phyloP scores from a whole-genome alignment of 257 asterid genomes.

The Solanum corneliomulleri region DNA sequence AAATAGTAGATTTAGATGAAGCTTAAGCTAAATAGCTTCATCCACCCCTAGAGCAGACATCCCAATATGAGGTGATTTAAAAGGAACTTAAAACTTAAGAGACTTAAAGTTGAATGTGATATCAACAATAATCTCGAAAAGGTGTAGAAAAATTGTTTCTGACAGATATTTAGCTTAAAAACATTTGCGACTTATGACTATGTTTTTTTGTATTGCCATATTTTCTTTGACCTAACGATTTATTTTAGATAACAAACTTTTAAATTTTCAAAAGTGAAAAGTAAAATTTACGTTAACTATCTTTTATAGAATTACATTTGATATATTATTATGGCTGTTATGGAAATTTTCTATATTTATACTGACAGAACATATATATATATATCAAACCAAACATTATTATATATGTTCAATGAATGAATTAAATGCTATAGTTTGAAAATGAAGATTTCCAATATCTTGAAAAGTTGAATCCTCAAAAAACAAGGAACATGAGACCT shows the following conservation, averaged over 20 bases:
- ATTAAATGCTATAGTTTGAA: background rate
- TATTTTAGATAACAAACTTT: background rate
- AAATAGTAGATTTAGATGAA: background rate
- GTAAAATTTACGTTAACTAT: fast-evolving
- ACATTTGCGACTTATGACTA: background rate
- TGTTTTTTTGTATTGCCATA: background rate
- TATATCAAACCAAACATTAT: background rate
- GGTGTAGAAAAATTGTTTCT: background rate
- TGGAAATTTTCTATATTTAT: background rate
- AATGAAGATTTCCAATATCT: background rate
- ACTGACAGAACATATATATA: background rate
- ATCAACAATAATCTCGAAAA: background rate
- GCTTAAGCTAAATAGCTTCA: background rate
- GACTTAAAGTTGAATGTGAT: background rate
- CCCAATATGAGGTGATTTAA: background rate
- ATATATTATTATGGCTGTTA: background rate
- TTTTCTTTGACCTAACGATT: background rate
- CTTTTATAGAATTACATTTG: background rate
- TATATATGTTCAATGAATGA: background rate
- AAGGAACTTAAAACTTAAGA: background rate
- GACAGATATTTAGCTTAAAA: background rate
- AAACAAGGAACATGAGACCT: background rate
- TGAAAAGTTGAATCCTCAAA: background rate
- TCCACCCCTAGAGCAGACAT: background rate
- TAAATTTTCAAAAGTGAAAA: background rate